phyloP scores from a whole-genome alignment of 1,284 basidiomycete genomes.

The Apiotrichum veenhuisii region DNA sequence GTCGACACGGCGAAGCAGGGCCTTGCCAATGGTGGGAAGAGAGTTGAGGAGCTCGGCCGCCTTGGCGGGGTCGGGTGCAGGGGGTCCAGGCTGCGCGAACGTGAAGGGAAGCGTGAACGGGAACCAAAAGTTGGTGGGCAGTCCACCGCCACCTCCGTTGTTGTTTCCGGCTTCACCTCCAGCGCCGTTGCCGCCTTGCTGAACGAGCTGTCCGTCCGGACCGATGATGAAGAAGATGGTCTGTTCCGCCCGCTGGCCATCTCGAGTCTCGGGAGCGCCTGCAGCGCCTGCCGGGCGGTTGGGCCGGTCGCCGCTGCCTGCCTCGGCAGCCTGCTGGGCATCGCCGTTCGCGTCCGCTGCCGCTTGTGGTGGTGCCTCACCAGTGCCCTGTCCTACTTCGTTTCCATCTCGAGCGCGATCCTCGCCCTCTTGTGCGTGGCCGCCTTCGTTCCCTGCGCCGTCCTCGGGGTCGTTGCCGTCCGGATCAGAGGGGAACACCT shows the following conservation, averaged over 20 bases:
- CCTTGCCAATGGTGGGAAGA: conserved; percentile 29
- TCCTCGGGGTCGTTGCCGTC: too few species aligned
- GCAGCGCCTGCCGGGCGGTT: background rate
- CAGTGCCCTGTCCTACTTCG: too few species aligned
- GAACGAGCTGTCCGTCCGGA: conserved; percentile 8
- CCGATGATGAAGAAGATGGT: conserved; percentile 14
- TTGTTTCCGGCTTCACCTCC: background rate
- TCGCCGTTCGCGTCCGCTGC: background rate
- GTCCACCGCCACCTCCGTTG: background rate
- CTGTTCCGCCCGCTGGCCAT: background rate
- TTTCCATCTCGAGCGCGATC: too few species aligned
- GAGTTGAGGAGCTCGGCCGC: conserved; percentile 42
- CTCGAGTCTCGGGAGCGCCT: background rate
- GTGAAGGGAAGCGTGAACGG: conserved; percentile 11
- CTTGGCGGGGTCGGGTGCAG: conserved; percentile 33
- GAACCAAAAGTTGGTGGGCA: conserved; percentile 7
- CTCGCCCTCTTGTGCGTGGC: too few species aligned
- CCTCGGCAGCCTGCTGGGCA: background rate
- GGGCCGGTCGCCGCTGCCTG: background rate
- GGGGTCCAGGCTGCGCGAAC: background rate
- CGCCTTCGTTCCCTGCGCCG: too few species aligned
- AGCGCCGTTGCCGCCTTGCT: background rate
- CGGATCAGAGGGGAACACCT: conserved; percentile 8
- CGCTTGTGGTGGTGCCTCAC: background rate
- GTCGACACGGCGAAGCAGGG: conserved; percentile 35